These are phyloP conservation scores for Aphanomyces invadans DNA, from an alignment of 352 stramenopile genomes.

Conservation along the genomic window DNA sequence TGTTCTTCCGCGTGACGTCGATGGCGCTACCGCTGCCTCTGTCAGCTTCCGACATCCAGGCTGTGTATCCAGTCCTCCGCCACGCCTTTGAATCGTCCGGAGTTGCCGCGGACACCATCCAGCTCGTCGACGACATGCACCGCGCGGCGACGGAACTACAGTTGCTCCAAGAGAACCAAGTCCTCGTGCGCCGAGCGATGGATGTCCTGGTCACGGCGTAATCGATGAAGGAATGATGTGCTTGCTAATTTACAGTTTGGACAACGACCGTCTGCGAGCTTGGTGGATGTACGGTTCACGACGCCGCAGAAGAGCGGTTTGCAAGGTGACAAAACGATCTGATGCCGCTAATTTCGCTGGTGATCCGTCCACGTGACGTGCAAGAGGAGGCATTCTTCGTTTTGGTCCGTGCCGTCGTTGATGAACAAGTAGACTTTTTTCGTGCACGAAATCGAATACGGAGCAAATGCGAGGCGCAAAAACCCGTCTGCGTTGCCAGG, in stretches of 20 bases:
- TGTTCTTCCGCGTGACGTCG: background rate
- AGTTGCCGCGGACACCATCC: background rate
- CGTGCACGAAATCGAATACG: slow-evolving; percentile 31
- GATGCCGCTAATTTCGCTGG: background rate
- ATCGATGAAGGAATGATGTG: no score
- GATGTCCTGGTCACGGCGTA: no score
- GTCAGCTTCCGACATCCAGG: background rate
- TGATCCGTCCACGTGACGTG: slow-evolving; percentile 39
- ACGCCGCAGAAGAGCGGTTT: no score
- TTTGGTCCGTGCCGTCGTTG: slow-evolving; percentile 88
- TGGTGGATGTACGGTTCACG: no score
- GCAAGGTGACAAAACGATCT: background rate
- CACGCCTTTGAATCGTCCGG: background rate
- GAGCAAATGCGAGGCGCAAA: slow-evolving; percentile 24
- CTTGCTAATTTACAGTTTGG: no score
- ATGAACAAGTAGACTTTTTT: slow-evolving; percentile 87
- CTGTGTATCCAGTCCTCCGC: background rate
- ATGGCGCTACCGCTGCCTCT: background rate
- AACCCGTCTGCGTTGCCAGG: slow-evolving; percentile 19
- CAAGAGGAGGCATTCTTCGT: slow-evolving; percentile 90
- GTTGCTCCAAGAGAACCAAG: background rate
- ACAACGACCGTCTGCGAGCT: no score
- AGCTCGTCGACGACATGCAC: background rate
- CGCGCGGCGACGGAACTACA: background rate
- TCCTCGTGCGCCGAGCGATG: background rate